These are phyloP conservation scores for Acanthamoeba healyi DNA, from an alignment of 208 protist genomes.

Conservation along the genomic window DNA sequence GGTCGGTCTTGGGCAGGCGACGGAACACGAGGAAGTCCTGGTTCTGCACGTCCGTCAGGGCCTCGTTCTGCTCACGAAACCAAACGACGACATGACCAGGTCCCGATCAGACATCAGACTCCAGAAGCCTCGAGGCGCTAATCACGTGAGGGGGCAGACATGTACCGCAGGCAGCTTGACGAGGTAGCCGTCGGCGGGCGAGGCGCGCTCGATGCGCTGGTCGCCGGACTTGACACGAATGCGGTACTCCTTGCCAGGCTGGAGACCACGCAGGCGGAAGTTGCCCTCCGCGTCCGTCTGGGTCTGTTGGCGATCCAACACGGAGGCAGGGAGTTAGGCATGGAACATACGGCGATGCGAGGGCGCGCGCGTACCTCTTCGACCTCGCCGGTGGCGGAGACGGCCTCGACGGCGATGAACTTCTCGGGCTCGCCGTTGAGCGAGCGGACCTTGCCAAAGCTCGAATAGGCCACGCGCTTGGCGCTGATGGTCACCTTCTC, in stretches of 20 bases:
- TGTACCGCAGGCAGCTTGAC: neutral
- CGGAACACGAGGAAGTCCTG: constrained; percentile 68
- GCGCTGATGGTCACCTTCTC: constrained; percentile 27
- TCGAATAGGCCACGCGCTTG: constrained; percentile 48
- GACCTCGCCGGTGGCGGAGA: constrained; percentile 33
- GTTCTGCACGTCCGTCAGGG: neutral
- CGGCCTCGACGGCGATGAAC: constrained; percentile 65
- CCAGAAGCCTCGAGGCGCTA: too few species aligned
- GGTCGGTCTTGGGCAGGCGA: constrained; percentile 18
- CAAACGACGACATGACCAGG: neutral
- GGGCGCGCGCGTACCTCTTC: constrained; percentile 48
- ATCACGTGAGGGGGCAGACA: neutral
- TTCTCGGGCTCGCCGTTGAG: constrained; percentile 72
- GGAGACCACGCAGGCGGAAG: constrained; percentile 66
- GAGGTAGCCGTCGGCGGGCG: constrained; percentile 2
- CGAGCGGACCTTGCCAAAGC: constrained; percentile 52
- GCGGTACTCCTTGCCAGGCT: constrained; percentile 61
- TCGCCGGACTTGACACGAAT: constrained; percentile 47
- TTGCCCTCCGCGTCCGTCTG: constrained; percentile 64
- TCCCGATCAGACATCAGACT: too few species aligned
- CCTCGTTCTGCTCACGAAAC: neutral
- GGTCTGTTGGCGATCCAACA: neutral
- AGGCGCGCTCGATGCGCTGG: constrained; percentile 52
- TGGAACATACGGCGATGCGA: too few species aligned
- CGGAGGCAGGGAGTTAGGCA: too few species aligned